Percentiles rank a stretch among this genome's conserved stretches.
Conservation (phyloP, 345 rosid species). For the Citrus cavaleriei region DNA sequence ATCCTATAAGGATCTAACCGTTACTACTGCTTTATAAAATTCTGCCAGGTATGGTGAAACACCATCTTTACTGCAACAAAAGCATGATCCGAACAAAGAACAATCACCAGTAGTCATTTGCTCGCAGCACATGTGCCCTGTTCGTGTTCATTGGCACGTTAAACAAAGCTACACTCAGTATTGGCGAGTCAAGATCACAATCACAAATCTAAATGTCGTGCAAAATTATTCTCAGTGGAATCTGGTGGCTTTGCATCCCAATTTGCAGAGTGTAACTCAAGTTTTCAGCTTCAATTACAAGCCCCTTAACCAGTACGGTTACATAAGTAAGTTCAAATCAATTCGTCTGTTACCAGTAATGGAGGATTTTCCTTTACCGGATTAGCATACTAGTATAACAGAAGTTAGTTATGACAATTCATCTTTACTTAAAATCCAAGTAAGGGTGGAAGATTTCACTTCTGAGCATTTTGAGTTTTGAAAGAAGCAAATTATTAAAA, state of each 20-base stretch:
- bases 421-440: not conserved
- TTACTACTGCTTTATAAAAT: not conserved
- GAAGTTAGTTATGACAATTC: not conserved
- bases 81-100: slow-evolving; percentile 37
- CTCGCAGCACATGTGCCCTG: slow-evolving; percentile 71
- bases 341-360: not conserved
- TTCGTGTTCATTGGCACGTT: slow-evolving; percentile 85
- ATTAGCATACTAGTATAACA: too few species aligned
- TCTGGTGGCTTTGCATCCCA: slow-evolving; percentile 79
- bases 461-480: not conserved
- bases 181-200: slow-evolving; percentile 77
- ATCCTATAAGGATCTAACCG: too few species aligned
- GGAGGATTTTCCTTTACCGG: too few species aligned
- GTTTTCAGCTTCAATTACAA: slow-evolving; percentile 77
- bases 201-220: slow-evolving; percentile 52
- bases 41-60: slow-evolving; percentile 39
- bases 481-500: too few species aligned
- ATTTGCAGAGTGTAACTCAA: slow-evolving; percentile 45
- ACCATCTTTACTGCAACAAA: slow-evolving; percentile 36
- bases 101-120: slow-evolving; percentile 48
- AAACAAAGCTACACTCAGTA: slow-evolving; percentile 69
- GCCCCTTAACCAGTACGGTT: slow-evolving; percentile 46
- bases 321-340: slow-evolving; percentile 44
- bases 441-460: not conserved
- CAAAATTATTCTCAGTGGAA: slow-evolving; percentile 77